phyloP scores from a whole-genome alignment of 805 yeast species.

The Metschnikowia orientalis region DNA sequence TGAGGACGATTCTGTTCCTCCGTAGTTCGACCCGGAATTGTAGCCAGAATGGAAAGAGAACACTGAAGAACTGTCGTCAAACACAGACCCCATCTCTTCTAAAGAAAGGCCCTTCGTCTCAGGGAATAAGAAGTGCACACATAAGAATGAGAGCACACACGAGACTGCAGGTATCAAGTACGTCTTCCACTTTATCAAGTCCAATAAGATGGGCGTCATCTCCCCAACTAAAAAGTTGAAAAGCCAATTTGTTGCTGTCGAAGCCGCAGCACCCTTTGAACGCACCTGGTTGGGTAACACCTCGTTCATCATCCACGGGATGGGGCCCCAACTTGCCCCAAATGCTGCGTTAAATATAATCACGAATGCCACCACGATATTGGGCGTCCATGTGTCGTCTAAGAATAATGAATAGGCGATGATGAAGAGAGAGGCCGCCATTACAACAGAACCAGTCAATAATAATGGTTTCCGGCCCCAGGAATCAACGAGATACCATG shows the following conservation, averaged over 20 bases:
- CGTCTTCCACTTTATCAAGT: slow-evolving; percentile 69
- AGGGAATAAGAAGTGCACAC: slow-evolving; percentile 72
- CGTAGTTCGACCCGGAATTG: slow-evolving; percentile 11
- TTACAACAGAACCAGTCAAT: slow-evolving; percentile 69
- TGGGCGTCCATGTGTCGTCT: slow-evolving; percentile 50
- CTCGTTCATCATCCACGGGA: slow-evolving; percentile 90
- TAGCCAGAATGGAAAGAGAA: slow-evolving; percentile 39
- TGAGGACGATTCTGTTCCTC: slow-evolving; percentile 12
- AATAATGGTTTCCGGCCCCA: slow-evolving; percentile 92
- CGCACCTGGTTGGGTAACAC: slow-evolving; percentile 80
- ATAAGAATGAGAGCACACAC: slow-evolving; percentile 67
- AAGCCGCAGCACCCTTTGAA: slow-evolving; percentile 84
- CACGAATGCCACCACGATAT: slow-evolving; percentile 69
- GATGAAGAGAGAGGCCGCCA: slow-evolving; percentile 65
- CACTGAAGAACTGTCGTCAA: slow-evolving; percentile 56
- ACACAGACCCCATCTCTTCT: slow-evolving; percentile 89
- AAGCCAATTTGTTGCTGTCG: slow-evolving; percentile 91
- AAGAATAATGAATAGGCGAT: slow-evolving; percentile 53
- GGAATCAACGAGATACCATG: slow-evolving; percentile 84
- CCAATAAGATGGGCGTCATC: slow-evolving; percentile 82
- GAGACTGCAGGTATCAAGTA: slow-evolving; percentile 79
- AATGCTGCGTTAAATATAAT: slow-evolving; percentile 77
- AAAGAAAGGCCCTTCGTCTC: slow-evolving; percentile 86
- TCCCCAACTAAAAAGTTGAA: slow-evolving; percentile 91
- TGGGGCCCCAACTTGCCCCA: slow-evolving; percentile 92